These are phyloP conservation scores for Lignosus rhinocerotis DNA, from an alignment of 1,284 basidiomycete species.

Conservation along the genomic window DNA sequence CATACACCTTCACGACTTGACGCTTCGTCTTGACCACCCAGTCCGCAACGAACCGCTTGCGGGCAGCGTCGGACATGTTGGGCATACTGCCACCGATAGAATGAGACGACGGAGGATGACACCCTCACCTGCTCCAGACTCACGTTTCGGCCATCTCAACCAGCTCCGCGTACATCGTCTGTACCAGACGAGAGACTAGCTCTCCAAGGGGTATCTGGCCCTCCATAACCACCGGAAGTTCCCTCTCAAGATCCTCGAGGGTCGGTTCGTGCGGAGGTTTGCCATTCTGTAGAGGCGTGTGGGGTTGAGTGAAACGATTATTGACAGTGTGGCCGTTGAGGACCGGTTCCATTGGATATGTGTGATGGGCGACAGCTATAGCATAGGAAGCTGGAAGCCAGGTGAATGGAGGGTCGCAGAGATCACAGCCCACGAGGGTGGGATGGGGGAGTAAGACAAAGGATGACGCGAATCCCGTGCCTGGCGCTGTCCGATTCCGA, in stretches of 20 bases:
- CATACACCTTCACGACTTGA: conserved; percentile 88
- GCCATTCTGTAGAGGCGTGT: conserved; percentile 13
- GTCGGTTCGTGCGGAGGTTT: conserved; percentile 43
- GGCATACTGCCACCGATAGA: conserved; percentile 60
- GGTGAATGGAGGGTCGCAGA: not conserved
- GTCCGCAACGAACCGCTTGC: conserved; percentile 81
- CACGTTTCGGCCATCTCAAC: conserved; percentile 86
- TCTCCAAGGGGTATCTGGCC: conserved; percentile 77
- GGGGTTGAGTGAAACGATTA: conserved; percentile 12
- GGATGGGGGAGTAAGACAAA: too few relatives aligned
- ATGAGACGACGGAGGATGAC: conserved; percentile 5
- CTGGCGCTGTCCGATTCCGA: too few relatives aligned
- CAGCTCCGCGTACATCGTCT: conserved; percentile 82
- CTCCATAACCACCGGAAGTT: conserved; percentile 75
- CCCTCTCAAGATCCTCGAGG: conserved; percentile 65
- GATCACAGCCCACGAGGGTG: not conserved
- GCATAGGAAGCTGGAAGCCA: conserved; percentile 6
- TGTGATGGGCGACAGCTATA: conserved; percentile 1
- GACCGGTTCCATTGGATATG: conserved; percentile 20
- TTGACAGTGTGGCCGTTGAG: conserved; percentile 18
- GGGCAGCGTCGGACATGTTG: conserved; percentile 77
- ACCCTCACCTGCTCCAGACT: conserved; percentile 32
- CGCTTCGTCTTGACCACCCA: conserved; percentile 88
- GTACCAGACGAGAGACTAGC: conserved; percentile 73
- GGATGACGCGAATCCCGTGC: too few relatives aligned